phyloP scores from a whole-genome alignment of 805 yeast genomes.

The Myxozyma neotropica region DNA sequence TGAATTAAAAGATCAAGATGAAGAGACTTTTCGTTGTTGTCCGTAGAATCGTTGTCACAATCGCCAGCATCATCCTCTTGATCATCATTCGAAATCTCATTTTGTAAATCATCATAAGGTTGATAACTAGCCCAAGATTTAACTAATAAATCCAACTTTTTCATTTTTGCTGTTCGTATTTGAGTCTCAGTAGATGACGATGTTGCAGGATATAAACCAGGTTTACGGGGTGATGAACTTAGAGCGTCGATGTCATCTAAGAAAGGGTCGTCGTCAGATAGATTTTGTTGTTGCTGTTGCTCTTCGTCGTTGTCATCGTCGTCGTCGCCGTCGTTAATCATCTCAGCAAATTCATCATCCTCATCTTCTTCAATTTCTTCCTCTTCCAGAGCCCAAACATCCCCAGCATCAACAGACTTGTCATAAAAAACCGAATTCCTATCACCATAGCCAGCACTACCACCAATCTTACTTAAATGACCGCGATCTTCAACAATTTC shows the following conservation, averaged over 20 bases:
- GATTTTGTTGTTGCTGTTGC: background rate
- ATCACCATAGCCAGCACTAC: background rate
- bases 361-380: background rate
- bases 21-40: background rate
- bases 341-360: background rate
- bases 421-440: background rate
- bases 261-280: background rate
- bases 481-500: constrained; percentile 67
- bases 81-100: too few species aligned
- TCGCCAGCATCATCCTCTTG: constrained; percentile 1
- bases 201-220: too few species aligned
- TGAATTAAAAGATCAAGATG: background rate
- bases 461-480: constrained; percentile 48
- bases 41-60: too few species aligned
- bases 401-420: background rate
- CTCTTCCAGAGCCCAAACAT: background rate
- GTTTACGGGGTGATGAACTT: constrained; percentile 4
- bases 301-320: constrained; percentile 4
- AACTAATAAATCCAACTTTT: constrained; percentile 3
- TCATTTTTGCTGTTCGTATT: background rate
- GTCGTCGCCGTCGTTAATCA: constrained; percentile 2
- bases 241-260: constrained; percentile 6
- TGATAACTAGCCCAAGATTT: constrained; percentile 3
- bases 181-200: too few species aligned
- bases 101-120: background rate